These are phyloP conservation scores for Cladorrhinum samala DNA, from an alignment of 495 filamentous ascomycete genomes.

Conservation along the genomic window DNA sequence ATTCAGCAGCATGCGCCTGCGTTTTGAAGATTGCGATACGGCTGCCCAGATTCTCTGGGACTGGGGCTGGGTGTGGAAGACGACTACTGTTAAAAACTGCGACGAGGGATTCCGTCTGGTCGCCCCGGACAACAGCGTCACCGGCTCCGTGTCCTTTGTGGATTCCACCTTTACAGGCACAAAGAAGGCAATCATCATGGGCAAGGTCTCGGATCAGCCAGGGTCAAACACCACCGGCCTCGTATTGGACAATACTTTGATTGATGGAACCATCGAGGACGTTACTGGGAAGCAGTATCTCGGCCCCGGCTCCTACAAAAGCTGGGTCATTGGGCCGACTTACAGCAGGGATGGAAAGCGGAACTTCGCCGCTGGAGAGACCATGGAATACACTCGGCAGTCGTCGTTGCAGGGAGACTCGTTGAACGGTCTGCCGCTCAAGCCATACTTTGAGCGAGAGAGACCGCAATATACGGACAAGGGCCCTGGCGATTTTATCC, in stretches of 20 bases:
- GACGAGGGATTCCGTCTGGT: constrained; percentile 69
- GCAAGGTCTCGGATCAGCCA: too few relatives aligned
- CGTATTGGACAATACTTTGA: too few relatives aligned
- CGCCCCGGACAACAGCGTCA: constrained; percentile 47
- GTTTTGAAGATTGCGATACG: constrained; percentile 77
- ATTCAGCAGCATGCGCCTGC: constrained; percentile 78
- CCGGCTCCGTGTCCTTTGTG: constrained; percentile 69
- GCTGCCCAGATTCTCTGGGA: constrained; percentile 87
- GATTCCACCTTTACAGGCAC: constrained; percentile 57
- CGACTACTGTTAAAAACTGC: constrained; percentile 67
- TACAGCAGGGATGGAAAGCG: too few relatives aligned
- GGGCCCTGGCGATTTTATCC: constrained; percentile 44
- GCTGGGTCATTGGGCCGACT: too few relatives aligned
- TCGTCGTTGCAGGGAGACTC: too few relatives aligned
- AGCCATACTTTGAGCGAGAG: constrained; percentile 58
- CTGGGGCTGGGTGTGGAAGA: constrained; percentile 82
- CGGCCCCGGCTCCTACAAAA: too few relatives aligned
- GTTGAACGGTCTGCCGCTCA: background rate
- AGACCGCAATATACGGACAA: constrained; percentile 63
- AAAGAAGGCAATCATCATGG: too few relatives aligned
- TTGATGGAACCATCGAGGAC: too few relatives aligned
- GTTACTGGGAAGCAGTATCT: too few relatives aligned
- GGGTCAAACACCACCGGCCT: too few relatives aligned
- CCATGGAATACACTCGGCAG: too few relatives aligned
- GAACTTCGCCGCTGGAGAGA: too few relatives aligned